Evolutionary conservation across 345 rosid species (phyloP).

Genomic region (Syzygium aqueum): DNA sequence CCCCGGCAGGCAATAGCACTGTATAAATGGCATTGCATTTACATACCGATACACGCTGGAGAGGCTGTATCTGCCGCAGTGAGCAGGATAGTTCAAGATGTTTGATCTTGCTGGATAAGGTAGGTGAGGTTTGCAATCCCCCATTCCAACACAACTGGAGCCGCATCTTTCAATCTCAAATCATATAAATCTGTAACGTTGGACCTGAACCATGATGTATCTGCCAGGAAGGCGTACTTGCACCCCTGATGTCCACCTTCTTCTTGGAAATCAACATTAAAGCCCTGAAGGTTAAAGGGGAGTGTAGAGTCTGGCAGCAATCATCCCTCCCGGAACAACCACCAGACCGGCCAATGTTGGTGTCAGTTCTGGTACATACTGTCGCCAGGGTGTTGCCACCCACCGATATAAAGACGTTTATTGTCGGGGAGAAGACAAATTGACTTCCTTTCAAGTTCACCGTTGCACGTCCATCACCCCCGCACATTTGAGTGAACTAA

Average conservation of each 20-base stretch:
- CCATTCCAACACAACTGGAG: neutral
- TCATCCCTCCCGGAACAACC: neutral
- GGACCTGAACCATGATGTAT: neutral
- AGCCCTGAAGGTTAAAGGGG: neutral
- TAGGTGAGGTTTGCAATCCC: neutral
- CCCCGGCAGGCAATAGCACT: fast-evolving
- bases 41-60: neutral
- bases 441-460: neutral
- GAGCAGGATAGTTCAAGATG: fast-evolving
- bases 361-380: neutral
- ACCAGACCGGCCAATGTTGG: neutral
- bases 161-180: neutral
- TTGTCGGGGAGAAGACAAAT: neutral
- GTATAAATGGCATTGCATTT: neutral
- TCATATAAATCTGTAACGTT: neutral
- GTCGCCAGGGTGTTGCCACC: neutral
- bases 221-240: neutral
- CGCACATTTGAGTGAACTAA: neutral
- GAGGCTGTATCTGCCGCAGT: fast-evolving
- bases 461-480: neutral
- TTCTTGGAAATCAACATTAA: neutral
- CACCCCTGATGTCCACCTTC: neutral
- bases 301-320: neutral
- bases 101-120: too few species aligned
- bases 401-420: neutral